phyloP scores from a whole-genome alignment of 768 basidiomycete species.

The Rhodotorula graminis region DNA sequence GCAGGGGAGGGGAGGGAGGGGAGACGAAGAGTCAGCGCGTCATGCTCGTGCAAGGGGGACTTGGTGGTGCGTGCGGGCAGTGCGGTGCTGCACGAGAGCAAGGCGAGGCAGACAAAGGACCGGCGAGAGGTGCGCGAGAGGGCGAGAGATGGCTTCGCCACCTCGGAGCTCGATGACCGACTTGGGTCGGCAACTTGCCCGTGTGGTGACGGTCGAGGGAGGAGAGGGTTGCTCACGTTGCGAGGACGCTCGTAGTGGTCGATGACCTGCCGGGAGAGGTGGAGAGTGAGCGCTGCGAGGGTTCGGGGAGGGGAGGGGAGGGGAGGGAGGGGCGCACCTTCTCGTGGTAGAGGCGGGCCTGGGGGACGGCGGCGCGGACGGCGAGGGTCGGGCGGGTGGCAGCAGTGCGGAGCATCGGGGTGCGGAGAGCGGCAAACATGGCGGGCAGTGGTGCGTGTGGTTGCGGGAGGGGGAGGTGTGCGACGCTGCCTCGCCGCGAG shows the following conservation, averaged over 20 bases:
- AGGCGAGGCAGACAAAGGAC: constrained; percentile 36
- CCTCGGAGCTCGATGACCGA: no score
- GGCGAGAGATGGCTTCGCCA: background rate
- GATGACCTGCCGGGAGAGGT: constrained; percentile 60
- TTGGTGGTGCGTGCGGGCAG: no score
- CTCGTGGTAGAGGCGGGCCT: constrained; percentile 36
- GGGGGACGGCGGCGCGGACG: constrained; percentile 20
- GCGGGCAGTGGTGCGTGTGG: background rate
- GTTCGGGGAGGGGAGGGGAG: background rate
- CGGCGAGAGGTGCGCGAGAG: background rate
- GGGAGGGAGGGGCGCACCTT: constrained; percentile 23
- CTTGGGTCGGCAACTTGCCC: no score
- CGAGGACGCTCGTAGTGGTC: constrained; percentile 95
- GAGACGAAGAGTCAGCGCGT: no score
- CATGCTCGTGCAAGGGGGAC: no score
- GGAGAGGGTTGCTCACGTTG: constrained; percentile 63
- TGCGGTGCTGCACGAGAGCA: no score
- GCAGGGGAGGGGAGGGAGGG: constrained; percentile 8
- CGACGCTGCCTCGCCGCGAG: no score
- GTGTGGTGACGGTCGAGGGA: background rate
- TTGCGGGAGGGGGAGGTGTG: no score
- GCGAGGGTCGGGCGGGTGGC: background rate
- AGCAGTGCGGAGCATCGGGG: constrained; percentile 12
- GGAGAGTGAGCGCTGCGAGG: background rate
- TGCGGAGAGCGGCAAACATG: constrained; percentile 18